Percentiles rank a stretch among this genome's conserved stretches.
Conservation (phyloP, 805 yeast genomes). For the Vanderwaltozyma tropicalis region DNA sequence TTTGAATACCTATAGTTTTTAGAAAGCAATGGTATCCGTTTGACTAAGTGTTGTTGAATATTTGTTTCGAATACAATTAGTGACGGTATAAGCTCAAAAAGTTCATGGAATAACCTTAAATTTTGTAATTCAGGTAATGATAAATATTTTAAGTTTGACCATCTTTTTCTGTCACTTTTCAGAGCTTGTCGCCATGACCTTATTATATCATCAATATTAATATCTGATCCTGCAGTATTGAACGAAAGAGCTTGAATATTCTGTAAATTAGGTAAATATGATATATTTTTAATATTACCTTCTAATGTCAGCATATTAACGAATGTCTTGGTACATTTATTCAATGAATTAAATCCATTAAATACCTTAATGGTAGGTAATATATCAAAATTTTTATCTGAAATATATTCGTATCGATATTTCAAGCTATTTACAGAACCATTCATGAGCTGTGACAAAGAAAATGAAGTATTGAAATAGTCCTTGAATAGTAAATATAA, state of each 20-base stretch:
- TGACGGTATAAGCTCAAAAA: conserved; percentile 5
- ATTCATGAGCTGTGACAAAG: background rate
- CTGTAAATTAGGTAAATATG: conserved; percentile 3
- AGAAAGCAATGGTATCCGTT: background rate
- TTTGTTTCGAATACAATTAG: background rate
- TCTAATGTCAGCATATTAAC: conserved; percentile 3
- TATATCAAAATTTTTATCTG: background rate
- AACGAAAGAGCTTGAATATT: too few relatives aligned
- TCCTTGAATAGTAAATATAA: background rate
- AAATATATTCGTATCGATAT: background rate
- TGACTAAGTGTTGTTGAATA: background rate
- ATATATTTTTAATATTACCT: conserved; percentile 1
- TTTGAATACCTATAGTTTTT: too few relatives aligned
- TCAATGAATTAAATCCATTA: conserved; percentile 1
- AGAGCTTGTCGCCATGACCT: conserved; percentile 7
- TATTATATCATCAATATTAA: conserved; percentile 2
- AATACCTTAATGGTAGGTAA: conserved; percentile 3
- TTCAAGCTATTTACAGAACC: background rate
- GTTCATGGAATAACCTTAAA: conserved; percentile 8
- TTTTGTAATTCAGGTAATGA: conserved; percentile 7
- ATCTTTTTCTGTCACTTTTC: conserved; percentile 1
- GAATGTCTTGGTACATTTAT: background rate
- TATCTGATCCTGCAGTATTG: too few relatives aligned
- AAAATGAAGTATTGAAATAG: background rate
- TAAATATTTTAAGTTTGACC: conserved; percentile 6